These are phyloP conservation scores for Ophiosphaerella herpotricha DNA, from an alignment of 2,329 filamentous ascomycete genomes.

Conservation along the genomic window DNA sequence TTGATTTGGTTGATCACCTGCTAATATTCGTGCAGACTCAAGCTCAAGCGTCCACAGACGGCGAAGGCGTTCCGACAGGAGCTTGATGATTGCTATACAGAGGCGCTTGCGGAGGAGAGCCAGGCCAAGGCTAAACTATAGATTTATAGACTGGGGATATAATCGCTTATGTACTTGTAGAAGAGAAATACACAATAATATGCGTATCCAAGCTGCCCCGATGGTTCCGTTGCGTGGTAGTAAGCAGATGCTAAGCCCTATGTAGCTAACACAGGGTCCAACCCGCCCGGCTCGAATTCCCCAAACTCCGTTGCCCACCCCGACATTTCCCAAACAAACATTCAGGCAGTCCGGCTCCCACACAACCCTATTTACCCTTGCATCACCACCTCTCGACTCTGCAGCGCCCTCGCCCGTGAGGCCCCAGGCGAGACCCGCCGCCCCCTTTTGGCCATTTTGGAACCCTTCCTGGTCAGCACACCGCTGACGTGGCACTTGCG, in stretches of 20 bases:
- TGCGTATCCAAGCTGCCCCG: not conserved
- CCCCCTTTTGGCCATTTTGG: not conserved
- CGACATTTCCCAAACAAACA: conserved; percentile 12
- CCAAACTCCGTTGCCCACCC: conserved; percentile 5
- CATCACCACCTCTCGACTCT: not conserved
- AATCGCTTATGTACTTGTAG: not conserved
- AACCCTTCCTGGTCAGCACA: no score
- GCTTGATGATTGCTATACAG: conserved; percentile 65
- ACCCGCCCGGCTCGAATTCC: conserved; percentile 1
- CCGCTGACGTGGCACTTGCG: conserved; percentile 5
- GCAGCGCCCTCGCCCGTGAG: not conserved
- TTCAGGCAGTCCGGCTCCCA: not conserved
- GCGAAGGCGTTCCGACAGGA: conserved; percentile 64
- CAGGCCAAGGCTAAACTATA: conserved; percentile 56
- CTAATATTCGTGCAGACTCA: conserved; percentile 57
- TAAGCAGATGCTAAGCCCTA: conserved; percentile 14
- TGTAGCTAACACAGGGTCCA: conserved; percentile 21
- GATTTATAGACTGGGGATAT: conserved; percentile 46
- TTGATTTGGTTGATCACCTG: not conserved
- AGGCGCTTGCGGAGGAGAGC: conserved; percentile 52
- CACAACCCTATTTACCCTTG: not conserved
- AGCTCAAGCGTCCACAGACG: conserved; percentile 71
- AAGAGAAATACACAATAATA: not conserved
- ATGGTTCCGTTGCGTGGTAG: not conserved
- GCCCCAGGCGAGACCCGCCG: not conserved